Base-by-base conservation (phyloP, 352 stramenopile species). In the Pythium biforme region DNA sequence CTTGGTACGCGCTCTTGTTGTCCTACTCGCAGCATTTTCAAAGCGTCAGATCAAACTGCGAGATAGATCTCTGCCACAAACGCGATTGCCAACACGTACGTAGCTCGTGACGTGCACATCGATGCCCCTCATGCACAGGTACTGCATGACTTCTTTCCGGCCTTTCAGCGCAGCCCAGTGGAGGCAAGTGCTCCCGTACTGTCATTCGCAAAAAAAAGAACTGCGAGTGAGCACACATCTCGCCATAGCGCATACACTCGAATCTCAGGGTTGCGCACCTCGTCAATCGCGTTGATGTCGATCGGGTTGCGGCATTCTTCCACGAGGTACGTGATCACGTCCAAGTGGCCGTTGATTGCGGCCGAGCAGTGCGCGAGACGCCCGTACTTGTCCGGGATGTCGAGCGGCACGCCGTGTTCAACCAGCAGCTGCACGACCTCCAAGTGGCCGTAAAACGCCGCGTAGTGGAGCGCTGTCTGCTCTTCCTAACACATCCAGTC, bases 101-200 rank as follows among this genome's bases (percentile, higher is more conserved):
- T 93, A 95, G 81, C 86, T 95, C 33, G 86, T 95, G 62, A 92
- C 74, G 62, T 95, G 85, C 45, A 95, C 88, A 60, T 95, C 86
- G 47, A 95, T 95, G 65, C 84, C 86, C 48, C 90, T 92, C 77
- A 88, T 93, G 41, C 84, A 94, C 20, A 95, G 62, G 49, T 95
- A 95, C 74, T 95, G 86, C 22, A 95, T 78, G 31, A 95, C 86
- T 57, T 95, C 86, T 61, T 94, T 95, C 2, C 86, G 72, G 17
- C 86, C 86, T 47, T 92, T 92, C 0, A 86, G 89, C 22, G 86
- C 75, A 9, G 86, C 86, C 86, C 86, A 95, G 56, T 95, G 86
- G 20, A 95, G 73, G 64, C 84, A 94, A 8, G 86, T 92, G 47
- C 83, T 81, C 41, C 86, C 86, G 64, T 94, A 95, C 84, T 94